Conservation (phyloP, 225 moss, liverwort and hornwort genomes). For the Straminergon stramineum region DNA sequence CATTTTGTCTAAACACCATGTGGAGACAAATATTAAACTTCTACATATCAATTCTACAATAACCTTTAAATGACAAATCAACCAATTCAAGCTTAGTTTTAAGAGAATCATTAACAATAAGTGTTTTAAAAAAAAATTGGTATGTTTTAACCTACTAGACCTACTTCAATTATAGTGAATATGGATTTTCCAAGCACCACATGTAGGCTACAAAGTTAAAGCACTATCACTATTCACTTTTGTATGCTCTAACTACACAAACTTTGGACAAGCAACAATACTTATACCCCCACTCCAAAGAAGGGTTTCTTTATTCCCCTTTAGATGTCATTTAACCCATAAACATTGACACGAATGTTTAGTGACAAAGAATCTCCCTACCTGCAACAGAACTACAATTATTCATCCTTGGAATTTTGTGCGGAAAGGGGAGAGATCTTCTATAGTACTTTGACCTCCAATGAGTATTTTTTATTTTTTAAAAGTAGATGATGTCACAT, state of each 20-base stretch:
- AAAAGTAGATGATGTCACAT: too few relatives aligned
- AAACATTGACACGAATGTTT: too few relatives aligned
- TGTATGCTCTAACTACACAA: neutral
- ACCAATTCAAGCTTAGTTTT: fast-evolving
- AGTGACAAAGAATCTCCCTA: too few relatives aligned
- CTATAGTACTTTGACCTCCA: too few relatives aligned
- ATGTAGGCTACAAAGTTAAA: neutral
- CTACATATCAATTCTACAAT: fast-evolving
- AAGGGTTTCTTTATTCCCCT: too few relatives aligned
- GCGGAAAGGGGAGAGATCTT: too few relatives aligned
- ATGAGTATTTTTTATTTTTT: too few relatives aligned
- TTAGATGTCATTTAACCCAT: neutral
- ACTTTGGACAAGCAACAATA: neutral
- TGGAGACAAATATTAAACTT: fast-evolving
- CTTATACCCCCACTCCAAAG: too few relatives aligned
- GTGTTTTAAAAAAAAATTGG: too few relatives aligned
- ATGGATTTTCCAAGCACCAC: too few relatives aligned
- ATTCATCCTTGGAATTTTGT: too few relatives aligned
- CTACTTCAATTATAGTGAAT: neutral
- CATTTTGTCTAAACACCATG: fast-evolving
- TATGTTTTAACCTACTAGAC: neutral
- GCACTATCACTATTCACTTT: neutral
- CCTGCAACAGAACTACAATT: too few relatives aligned
- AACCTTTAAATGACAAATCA: fast-evolving
- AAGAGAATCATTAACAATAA: neutral